Evolutionary conservation across 768 basidiomycete genomes (phyloP).

Genomic region (Podaxis sp.): DNA sequence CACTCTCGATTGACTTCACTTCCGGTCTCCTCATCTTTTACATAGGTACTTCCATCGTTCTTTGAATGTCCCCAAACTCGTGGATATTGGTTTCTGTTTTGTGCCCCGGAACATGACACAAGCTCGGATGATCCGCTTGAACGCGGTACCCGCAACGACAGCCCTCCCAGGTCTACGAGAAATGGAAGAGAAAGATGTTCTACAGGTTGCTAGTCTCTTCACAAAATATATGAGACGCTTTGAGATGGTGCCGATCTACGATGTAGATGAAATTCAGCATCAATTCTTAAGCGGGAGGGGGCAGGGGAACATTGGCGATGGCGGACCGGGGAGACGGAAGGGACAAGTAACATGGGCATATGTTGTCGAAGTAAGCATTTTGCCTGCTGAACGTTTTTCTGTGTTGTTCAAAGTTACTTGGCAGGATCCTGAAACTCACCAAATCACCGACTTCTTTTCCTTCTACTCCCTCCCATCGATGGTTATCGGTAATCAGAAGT

Average conservation of each 20-base stretch:
- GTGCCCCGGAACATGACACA: slow-evolving; percentile 87
- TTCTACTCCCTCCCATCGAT: slow-evolving; percentile 97
- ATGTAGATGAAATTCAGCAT: slow-evolving; percentile 78
- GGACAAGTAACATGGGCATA: slow-evolving; percentile 95
- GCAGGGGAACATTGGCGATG: slow-evolving; percentile 48
- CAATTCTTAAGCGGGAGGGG: slow-evolving; percentile 88
- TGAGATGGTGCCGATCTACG: slow-evolving; percentile 76
- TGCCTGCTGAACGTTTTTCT: slow-evolving; percentile 3
- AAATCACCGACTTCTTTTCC: slow-evolving; percentile 94
- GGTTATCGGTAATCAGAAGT: slow-evolving; percentile 74
- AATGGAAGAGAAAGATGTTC: slow-evolving; percentile 81
- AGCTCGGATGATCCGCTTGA: slow-evolving; percentile 82
- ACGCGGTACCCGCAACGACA: slow-evolving; percentile 60
- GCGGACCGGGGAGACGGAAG: slow-evolving; percentile 51
- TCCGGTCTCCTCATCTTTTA: slow-evolving; percentile 13
- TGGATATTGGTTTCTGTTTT: slow-evolving; percentile 86
- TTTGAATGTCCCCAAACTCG: slow-evolving; percentile 87
- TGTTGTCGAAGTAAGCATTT: slow-evolving; percentile 78
- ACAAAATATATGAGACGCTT: slow-evolving; percentile 82
- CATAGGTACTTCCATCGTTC: slow-evolving; percentile 84
- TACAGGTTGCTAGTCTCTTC: slow-evolving; percentile 69
- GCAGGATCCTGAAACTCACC: slow-evolving; percentile 78
- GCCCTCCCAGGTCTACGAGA: slow-evolving; percentile 73
- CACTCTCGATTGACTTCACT: slow-evolving; percentile 23
- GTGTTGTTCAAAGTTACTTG: neutral